phyloP scores from a whole-genome alignment of 1,284 basidiomycete species.

The Pseudomicrostroma phylloplanum region DNA sequence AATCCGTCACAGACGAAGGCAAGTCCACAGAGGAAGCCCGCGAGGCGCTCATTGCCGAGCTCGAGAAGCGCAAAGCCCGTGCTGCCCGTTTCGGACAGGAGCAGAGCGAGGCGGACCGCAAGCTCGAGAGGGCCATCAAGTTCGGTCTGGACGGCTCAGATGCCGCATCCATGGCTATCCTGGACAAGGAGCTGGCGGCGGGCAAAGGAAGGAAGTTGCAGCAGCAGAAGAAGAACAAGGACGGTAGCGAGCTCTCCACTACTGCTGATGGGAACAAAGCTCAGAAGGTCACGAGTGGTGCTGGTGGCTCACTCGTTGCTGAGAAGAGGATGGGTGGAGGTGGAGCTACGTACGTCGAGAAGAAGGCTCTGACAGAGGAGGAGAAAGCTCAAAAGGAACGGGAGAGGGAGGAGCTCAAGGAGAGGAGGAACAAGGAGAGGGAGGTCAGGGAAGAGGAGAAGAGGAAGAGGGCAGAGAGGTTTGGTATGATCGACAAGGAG shows the following conservation, averaged over 20 bases:
- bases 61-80: constrained; percentile 43
- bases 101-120: constrained; percentile 33
- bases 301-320: constrained; percentile 4
- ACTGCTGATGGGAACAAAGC: too few relatives aligned
- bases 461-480: constrained; percentile 20
- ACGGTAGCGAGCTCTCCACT: too few relatives aligned
- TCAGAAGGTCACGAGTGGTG: neutral
- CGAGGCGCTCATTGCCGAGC: constrained; percentile 30
- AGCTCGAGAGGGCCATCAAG: constrained; percentile 39
- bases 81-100: constrained; percentile 41
- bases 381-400: constrained; percentile 7
- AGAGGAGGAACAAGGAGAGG: constrained; percentile 18
- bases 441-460: constrained; percentile 24
- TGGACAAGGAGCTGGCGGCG: constrained; percentile 6
- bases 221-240: too few relatives aligned
- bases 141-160: constrained; percentile 33
- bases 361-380: neutral
- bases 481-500: constrained; percentile 13
- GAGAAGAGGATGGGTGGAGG: constrained; percentile 15
- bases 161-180: constrained; percentile 9
- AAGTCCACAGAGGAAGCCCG: constrained; percentile 25
- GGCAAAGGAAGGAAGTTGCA: too few relatives aligned
- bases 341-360: constrained; percentile 16
- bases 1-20: constrained; percentile 31
- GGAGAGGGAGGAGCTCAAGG: neutral